phyloP scores from a whole-genome alignment of 768 basidiomycete species.

The Trametes cubensis region DNA sequence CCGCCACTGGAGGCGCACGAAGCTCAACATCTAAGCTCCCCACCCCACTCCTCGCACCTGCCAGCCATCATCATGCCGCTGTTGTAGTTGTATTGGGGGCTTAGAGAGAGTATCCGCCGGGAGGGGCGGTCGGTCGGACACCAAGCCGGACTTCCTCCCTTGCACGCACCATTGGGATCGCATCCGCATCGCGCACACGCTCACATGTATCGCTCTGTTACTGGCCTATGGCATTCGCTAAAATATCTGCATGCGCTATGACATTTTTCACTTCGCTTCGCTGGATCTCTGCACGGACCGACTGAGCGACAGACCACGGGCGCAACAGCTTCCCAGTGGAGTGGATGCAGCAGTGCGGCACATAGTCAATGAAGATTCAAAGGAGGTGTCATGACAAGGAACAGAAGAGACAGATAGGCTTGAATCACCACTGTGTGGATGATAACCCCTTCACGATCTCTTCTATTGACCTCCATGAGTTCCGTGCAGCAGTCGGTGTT shows the following conservation, averaged over 20 bases:
- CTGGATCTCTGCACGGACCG: neutral
- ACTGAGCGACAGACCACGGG: neutral
- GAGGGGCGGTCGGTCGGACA: constrained; percentile 19
- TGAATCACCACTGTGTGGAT: no score
- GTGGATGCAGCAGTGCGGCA: no score
- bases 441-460: no score
- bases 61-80: constrained; percentile 12
- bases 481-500: no score
- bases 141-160: constrained; percentile 9
- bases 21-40: constrained; percentile 85
- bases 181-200: constrained; percentile 23
- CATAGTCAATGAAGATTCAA: no score
- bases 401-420: no score
- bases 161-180: constrained; percentile 21
- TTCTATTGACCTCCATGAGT: no score
- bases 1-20: constrained; percentile 99
- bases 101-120: constrained; percentile 8
- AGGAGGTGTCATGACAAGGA: no score
- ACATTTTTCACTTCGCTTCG: neutral
- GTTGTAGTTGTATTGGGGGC: constrained; percentile 26
- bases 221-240: constrained; percentile 30
- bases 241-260: constrained; percentile 29
- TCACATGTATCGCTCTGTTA: constrained; percentile 30
- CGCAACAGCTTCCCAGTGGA: no score
- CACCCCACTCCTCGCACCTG: constrained; percentile 7